Evolutionary conservation across 805 yeast genomes (phyloP).

Genomic region (Barnettozyma salicaria): DNA sequence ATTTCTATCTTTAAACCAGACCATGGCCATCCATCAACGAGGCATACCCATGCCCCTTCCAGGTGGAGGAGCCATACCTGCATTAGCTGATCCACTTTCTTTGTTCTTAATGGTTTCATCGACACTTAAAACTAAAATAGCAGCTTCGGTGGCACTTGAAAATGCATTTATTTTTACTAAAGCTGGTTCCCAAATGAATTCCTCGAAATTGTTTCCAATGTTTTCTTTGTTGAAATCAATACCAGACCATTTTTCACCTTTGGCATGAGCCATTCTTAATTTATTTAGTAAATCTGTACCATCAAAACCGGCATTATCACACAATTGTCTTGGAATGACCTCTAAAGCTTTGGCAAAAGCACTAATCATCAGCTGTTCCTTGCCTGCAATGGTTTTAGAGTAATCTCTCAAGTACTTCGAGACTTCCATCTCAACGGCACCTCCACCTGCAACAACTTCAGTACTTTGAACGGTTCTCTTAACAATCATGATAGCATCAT

Average conservation of each 20-base stretch:
- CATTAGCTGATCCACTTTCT: slow-evolving; percentile 50
- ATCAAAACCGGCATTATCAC: slow-evolving; percentile 99
- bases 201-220: slow-evolving; percentile 77
- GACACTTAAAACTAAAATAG: slow-evolving; percentile 84
- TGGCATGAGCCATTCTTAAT: slow-evolving; percentile 89
- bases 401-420: slow-evolving; percentile 83
- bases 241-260: slow-evolving; percentile 89
- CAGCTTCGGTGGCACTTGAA: slow-evolving; percentile 95
- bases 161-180: slow-evolving; percentile 91
- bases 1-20: not conserved
- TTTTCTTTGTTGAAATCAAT: slow-evolving; percentile 82
- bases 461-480: slow-evolving; percentile 88
- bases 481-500: slow-evolving; percentile 98
- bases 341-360: slow-evolving; percentile 95
- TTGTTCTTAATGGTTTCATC: slow-evolving; percentile 87
- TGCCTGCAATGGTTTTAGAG: slow-evolving; percentile 86
- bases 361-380: slow-evolving; percentile 86
- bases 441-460: slow-evolving; percentile 95
- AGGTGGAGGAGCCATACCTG: slow-evolving; percentile 42
- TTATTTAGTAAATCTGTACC: slow-evolving; percentile 91
- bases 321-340: slow-evolving; percentile 92
- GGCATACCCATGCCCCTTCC: slow-evolving; percentile 75
- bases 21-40: slow-evolving; percentile 15
- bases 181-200: slow-evolving; percentile 97
- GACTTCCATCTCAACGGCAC: slow-evolving; percentile 97